phyloP scores from a whole-genome alignment of 2,329 filamentous ascomycete species.

The Colletotrichum sp. region DNA sequence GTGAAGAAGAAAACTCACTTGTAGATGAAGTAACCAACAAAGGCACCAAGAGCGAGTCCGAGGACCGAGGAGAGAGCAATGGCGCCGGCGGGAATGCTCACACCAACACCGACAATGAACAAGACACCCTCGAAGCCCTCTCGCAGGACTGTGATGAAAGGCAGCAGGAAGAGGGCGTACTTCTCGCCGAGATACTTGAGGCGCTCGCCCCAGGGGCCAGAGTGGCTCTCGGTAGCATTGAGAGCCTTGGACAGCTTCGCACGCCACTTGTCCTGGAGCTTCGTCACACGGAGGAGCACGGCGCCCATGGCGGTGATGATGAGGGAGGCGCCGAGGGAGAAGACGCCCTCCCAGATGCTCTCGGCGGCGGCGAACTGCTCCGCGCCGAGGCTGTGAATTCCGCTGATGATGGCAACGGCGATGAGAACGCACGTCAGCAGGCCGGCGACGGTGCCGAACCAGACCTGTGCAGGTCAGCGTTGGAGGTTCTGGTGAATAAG shows the following conservation, averaged over 20 bases:
- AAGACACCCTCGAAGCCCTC: slow-evolving; percentile 81
- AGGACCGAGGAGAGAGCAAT: slow-evolving; percentile 74
- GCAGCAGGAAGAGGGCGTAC: slow-evolving; percentile 79
- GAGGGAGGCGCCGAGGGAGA: slow-evolving; percentile 62
- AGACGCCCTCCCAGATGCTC: slow-evolving; percentile 70
- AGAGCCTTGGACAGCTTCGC: slow-evolving; percentile 66
- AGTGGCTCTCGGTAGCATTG: not conserved
- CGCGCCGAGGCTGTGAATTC: slow-evolving; percentile 58
- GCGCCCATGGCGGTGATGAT: slow-evolving; percentile 71
- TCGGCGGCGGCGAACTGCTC: slow-evolving; percentile 64
- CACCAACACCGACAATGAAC: slow-evolving; percentile 78
- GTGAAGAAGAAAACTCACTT: slow-evolving; percentile 49
- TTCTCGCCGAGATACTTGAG: slow-evolving; percentile 53
- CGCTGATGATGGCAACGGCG: slow-evolving; percentile 22
- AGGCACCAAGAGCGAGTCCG: slow-evolving; percentile 65
- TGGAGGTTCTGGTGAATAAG: not conserved
- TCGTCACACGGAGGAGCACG: slow-evolving; percentile 67
- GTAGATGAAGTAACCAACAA: slow-evolving; percentile 75
- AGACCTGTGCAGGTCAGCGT: slow-evolving; percentile 49
- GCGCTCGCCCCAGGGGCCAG: slow-evolving; percentile 8
- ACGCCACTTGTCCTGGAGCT: slow-evolving; percentile 71
- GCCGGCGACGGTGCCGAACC: slow-evolving; percentile 48
- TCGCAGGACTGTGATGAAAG: slow-evolving; percentile 78
- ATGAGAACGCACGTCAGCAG: slow-evolving; percentile 21
- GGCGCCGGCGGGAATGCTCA: slow-evolving; percentile 69